Conservation (phyloP, 345 rosid genomes). For the Xanthoceras sorbifolium region DNA sequence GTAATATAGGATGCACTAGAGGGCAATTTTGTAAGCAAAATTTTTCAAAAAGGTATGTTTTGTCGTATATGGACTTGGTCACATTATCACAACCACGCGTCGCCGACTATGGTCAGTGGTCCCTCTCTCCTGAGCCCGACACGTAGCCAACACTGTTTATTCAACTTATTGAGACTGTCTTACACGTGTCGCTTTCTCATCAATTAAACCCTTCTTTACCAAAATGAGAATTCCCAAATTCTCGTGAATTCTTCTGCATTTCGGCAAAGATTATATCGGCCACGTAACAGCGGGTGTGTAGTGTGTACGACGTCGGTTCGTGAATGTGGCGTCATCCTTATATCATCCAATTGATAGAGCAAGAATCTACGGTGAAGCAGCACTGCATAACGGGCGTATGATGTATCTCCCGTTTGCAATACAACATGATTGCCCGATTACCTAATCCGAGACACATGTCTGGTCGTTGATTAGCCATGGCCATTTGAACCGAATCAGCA, state of each 20-base stretch:
- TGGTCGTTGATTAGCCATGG: too few species aligned
- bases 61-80: conserved; percentile 45
- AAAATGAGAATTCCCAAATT: conserved; percentile 7
- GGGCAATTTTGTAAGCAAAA: conserved; percentile 14
- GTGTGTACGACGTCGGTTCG: conserved; percentile 9
- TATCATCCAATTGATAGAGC: neutral
- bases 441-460: neutral
- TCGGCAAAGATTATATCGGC: neutral
- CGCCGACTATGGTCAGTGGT: conserved; percentile 53
- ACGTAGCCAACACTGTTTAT: conserved; percentile 26
- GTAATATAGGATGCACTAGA: neutral
- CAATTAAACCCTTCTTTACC: neutral
- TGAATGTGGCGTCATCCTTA: neutral
- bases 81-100: conserved; percentile 20
- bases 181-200: conserved; percentile 37
- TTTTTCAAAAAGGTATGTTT: conserved; percentile 48
- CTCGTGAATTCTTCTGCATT: conserved; percentile 27
- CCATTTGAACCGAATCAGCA: too few species aligned
- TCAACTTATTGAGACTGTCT: neutral
- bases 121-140: conserved; percentile 36
- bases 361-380: too few species aligned
- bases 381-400: too few species aligned
- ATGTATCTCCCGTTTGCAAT: too few species aligned
- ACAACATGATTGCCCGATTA: too few species aligned
- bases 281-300: too few species aligned